Evolutionary conservation across 495 filamentous ascomycete genomes (phyloP).

Genomic region (Apodospora peruviana): DNA sequence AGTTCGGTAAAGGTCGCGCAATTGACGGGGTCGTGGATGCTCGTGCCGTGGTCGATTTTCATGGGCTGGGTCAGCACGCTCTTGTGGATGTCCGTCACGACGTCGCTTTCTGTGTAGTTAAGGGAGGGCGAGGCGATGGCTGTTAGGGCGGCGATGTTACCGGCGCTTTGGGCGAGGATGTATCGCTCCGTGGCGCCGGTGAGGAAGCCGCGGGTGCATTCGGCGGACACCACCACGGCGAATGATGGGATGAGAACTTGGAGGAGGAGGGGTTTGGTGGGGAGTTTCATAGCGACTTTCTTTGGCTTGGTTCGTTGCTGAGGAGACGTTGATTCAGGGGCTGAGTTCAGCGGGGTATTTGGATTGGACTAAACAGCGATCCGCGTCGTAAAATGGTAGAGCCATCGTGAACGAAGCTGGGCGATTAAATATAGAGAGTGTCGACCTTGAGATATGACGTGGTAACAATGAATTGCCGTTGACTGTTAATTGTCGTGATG

Average conservation of each 20-base stretch:
- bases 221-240: background rate
- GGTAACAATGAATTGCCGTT: too few species aligned
- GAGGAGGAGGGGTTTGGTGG: background rate
- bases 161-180: too few species aligned
- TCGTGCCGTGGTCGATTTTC: conserved; percentile 40
- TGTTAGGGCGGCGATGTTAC: conserved; percentile 4
- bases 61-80: conserved; percentile 36
- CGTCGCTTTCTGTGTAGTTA: conserved; percentile 32
- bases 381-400: too few species aligned
- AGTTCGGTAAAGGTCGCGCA: conserved; percentile 46
- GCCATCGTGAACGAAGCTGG: too few species aligned
- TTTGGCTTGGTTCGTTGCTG: too few species aligned
- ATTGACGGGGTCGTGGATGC: conserved; percentile 35
- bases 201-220: conserved; percentile 7
- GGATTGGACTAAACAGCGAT: too few species aligned
- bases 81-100: conserved; percentile 24
- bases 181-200: conserved; percentile 4
- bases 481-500: too few species aligned
- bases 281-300: conserved; percentile 4
- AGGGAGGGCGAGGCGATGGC: conserved; percentile 1
- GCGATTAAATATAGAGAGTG: too few species aligned
- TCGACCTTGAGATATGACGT: too few species aligned
- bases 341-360: too few species aligned
- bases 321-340: too few species aligned
- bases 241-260: background rate